Base-by-base conservation (phyloP, 1,284 basidiomycete genomes). In the Cutaneotrichosporon sp. region DNA sequence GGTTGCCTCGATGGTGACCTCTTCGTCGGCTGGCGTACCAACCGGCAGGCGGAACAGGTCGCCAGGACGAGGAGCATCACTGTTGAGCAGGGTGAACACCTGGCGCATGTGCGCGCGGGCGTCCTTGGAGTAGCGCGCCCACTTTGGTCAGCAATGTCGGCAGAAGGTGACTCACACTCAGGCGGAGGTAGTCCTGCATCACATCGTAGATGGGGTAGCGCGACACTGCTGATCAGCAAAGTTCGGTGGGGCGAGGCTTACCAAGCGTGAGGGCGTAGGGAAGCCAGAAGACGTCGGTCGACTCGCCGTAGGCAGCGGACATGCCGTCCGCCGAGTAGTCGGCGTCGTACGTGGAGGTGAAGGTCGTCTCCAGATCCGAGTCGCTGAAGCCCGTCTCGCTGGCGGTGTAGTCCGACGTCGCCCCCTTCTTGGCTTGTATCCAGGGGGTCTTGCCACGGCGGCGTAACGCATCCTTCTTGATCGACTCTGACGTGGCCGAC, bases 61-160 rank as follows among this genome's bases (percentile, higher is more conserved):
- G n/a, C 92, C 92, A 0, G 91, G 89, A 59, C 92, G 87, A 38
- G 92, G 92, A 2, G 90, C 88, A 43, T 91, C 90, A 72, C 89
- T 63, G 66, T 81, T 80, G 59, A 82, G 76, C 34, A 81, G 69
- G 38, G 77, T 72, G 42, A 69, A 73, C 65, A 80, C 75, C 71
- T 79, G 76, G 20, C 73, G 64, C 68, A 75, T 74, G 63, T 79
- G 76, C 3, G 69, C 56, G 46, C 71, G 69, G 11, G 76, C 91
- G 70, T 95, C 91, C 79, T 93, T 94, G 64, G 89, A 91, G 81
- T 93, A 95, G 54, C 91, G 87, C 14, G 92, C 91, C 92, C 92
- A 95, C 24, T 90, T 90, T 9, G 16, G 58, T 51, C 10, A 64
- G 56, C 36, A 14, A 6, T 9, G 18, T 3, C 14, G 18, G 7